These are phyloP conservation scores for Blumeria hordei DNA, from an alignment of 2,329 filamentous ascomycete genomes.

Conservation along the genomic window DNA sequence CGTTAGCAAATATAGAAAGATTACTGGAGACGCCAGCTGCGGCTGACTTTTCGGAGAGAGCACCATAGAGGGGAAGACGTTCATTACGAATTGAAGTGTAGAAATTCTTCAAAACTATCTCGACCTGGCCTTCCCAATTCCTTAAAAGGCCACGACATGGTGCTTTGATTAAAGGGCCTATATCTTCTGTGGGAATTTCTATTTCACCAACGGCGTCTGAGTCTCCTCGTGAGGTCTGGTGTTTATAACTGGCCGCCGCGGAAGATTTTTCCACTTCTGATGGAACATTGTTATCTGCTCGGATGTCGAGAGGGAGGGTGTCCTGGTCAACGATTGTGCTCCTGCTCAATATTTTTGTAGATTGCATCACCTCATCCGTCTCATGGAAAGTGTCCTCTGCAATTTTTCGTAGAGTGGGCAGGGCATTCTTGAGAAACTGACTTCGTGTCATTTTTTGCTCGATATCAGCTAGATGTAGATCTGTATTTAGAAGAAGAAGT, in stretches of 20 bases:
- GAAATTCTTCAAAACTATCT: slow-evolving; percentile 75
- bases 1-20: slow-evolving; percentile 42
- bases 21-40: slow-evolving; percentile 24
- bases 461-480: slow-evolving; percentile 85
- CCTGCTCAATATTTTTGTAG: slow-evolving; percentile 25
- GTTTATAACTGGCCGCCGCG: slow-evolving; percentile 14
- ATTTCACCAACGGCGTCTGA: slow-evolving; percentile 14
- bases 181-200: slow-evolving; percentile 24
- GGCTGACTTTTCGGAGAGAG: slow-evolving; percentile 23
- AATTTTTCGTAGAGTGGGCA: slow-evolving; percentile 65
- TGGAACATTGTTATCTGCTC: slow-evolving; percentile 11
- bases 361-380: slow-evolving; percentile 28
- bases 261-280: slow-evolving; percentile 14
- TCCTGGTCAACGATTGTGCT: slow-evolving; percentile 10
- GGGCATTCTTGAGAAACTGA: slow-evolving; percentile 91
- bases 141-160: slow-evolving; percentile 52
- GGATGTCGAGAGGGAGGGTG: slow-evolving; percentile 4
- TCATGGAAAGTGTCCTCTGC: slow-evolving; percentile 48
- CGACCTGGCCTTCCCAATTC: slow-evolving; percentile 73
- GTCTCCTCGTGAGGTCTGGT: slow-evolving; percentile 9
- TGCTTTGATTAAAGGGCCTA: slow-evolving; percentile 53
- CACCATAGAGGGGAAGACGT: slow-evolving; percentile 65
- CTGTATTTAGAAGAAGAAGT: slow-evolving; percentile 81
- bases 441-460: slow-evolving; percentile 86
- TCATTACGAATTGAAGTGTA: slow-evolving; percentile 76